Evolutionary conservation across 2,329 filamentous ascomycete genomes (phyloP).

Genomic region (Coleophoma crateriformis): DNA sequence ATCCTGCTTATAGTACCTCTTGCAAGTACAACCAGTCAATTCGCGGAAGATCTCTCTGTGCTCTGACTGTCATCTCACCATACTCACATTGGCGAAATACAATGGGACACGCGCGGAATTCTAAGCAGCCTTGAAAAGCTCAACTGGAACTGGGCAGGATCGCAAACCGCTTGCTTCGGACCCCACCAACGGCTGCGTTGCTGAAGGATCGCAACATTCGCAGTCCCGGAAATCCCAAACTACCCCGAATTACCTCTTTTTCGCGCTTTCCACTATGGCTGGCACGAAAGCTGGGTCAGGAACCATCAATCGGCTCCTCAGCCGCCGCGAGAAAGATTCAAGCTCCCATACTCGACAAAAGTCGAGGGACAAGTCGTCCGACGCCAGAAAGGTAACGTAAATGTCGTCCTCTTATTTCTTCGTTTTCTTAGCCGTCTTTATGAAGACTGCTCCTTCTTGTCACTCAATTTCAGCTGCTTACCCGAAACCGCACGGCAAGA

Average conservation of each 20-base stretch:
- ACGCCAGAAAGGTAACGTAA: slow-evolving; percentile 39
- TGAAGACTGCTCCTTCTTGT: slow-evolving; percentile 8
- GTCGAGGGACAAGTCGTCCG: slow-evolving; percentile 42
- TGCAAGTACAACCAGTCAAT: too few species aligned
- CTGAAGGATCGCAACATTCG: not conserved
- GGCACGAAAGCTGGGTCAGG: not conserved
- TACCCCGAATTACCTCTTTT: not conserved
- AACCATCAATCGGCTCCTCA: slow-evolving; percentile 61
- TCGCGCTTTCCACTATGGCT: slow-evolving; percentile 6
- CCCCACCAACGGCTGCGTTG: not conserved
- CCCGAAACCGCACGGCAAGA: slow-evolving; percentile 13
- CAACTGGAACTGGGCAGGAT: not conserved
- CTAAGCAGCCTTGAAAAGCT: slow-evolving; percentile 1
- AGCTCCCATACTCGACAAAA: slow-evolving; percentile 44
- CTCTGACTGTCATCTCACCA: too few species aligned
- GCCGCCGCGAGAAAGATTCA: slow-evolving; percentile 60
- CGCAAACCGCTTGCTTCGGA: not conserved
- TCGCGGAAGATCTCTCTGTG: too few species aligned
- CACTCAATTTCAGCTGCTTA: slow-evolving; percentile 16
- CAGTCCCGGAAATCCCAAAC: not conserved
- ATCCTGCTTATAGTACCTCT: too few species aligned
- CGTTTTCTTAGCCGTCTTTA: slow-evolving; percentile 9
- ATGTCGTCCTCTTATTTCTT: slow-evolving; percentile 4
- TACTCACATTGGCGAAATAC: not conserved
- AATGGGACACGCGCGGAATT: not conserved